Evolutionary conservation across 1,284 basidiomycete genomes (phyloP).

Genomic region (Pseudomicrostroma phylloplanum): DNA sequence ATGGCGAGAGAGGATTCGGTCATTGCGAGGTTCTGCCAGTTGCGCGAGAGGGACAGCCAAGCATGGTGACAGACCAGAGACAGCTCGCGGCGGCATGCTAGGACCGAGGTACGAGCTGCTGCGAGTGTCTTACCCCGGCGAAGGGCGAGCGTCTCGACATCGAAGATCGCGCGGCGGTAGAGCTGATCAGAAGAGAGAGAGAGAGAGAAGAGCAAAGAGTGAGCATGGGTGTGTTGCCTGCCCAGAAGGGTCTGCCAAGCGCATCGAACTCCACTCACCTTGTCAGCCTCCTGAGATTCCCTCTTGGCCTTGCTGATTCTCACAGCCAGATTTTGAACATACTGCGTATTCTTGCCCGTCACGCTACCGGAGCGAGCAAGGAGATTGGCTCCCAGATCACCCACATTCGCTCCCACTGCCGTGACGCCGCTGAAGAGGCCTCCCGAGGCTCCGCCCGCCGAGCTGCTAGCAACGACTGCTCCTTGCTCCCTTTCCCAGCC

Average conservation of each 20-base stretch:
- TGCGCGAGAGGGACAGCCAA: conserved; percentile 32
- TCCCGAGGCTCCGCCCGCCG: background rate
- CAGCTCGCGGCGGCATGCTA: conserved; percentile 71
- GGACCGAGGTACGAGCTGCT: conserved; percentile 74
- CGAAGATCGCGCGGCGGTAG: conserved; percentile 83
- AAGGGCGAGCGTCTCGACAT: conserved; percentile 78
- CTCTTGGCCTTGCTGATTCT: conserved; percentile 41
- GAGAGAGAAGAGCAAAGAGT: background rate
- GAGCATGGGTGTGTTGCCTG: too few relatives aligned
- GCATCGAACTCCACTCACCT: conserved; percentile 52
- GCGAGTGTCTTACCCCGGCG: conserved; percentile 74
- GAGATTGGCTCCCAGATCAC: conserved; percentile 8
- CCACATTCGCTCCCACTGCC: background rate
- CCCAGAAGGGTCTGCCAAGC: too few relatives aligned
- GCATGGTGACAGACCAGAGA: conserved; percentile 57
- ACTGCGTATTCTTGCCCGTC: conserved; percentile 18
- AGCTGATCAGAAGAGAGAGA: conserved; percentile 55
- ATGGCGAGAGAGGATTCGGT: conserved; percentile 31
- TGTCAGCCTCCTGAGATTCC: conserved; percentile 59
- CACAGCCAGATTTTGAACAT: conserved; percentile 30
- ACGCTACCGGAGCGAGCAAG: background rate
- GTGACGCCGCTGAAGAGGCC: conserved; percentile 8
- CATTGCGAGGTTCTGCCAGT: conserved; percentile 23
- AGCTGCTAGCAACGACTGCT: conserved; percentile 5
- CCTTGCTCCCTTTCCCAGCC: too few relatives aligned